Evolutionary conservation across 345 rosid species (phyloP), one percentile per base, ranked within the genome.

Genomic region (Boechera retrofracta): DNA sequence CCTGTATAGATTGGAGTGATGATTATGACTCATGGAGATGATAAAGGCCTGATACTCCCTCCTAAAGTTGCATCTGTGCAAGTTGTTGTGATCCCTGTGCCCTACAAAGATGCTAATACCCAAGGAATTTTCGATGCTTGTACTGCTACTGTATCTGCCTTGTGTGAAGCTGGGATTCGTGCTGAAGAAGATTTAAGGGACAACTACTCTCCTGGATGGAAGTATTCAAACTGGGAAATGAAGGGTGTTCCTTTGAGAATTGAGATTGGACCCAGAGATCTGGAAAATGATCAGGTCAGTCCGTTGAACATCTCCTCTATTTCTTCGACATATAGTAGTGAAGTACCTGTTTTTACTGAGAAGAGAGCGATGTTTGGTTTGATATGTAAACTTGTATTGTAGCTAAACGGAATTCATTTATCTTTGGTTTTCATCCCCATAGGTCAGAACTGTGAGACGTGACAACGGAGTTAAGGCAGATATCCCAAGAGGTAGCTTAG

Each of bases 11-110:
- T 95, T 83, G 99, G 99, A 38, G 98, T 95, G 3, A 87, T 95
- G 97, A 89, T 95, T 68, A 95, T 95, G 99, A 97, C 92, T 73
- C 99, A 95, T 81, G 99, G 99, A 53, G 99, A 95, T 74, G 79
- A 79, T 76, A 79, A 79, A 47, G 82, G 82, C 62, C 71, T 79
- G 54, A 26, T 79, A 61, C 85, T 92, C 67, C 98, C 99, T 56
- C 98, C 99, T 44, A 95, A 85, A 86, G 96, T 95, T 35, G 90
- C 99, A 72, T 84, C 96, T 28, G 79, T 87, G 47, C 98, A 95
- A 88, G 96, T 89, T 63, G 77, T 95, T 63, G 94, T 92, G 53
- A 79, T 92, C 79, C 96, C 98, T 62, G 97, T 95, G 75, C 99
- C 98, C 16, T 95, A 83, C 82, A 95, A 92, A 83, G 99, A 91